Evolutionary conservation across 2,329 filamentous ascomycete genomes (phyloP).

Genomic region (Acrodontium crateriforme): DNA sequence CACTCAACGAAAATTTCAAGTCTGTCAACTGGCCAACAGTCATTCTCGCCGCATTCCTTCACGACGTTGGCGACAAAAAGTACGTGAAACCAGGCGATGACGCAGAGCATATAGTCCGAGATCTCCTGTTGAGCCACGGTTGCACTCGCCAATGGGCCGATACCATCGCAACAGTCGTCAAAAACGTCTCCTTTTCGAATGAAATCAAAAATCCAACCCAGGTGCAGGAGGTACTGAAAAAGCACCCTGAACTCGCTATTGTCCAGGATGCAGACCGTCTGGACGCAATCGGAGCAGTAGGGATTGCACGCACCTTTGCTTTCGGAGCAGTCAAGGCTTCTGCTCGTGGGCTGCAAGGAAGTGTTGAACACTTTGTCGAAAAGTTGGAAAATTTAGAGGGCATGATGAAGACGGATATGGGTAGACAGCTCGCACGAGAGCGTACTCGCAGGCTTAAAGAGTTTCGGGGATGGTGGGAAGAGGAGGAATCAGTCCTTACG

Average conservation of each 20-base stretch:
- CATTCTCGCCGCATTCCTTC: constrained; percentile 42
- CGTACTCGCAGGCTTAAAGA: constrained; percentile 34
- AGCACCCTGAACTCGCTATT: constrained; percentile 61
- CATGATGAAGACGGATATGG: constrained; percentile 46
- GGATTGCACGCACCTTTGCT: constrained; percentile 64
- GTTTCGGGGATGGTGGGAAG: constrained; percentile 42
- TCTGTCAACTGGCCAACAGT: constrained; percentile 16
- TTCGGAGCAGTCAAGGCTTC: constrained; percentile 53
- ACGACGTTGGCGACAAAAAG: constrained; percentile 81
- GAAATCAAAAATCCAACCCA: constrained; percentile 52
- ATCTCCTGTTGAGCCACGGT: constrained; percentile 43
- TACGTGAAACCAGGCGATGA: constrained; percentile 43
- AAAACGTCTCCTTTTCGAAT: constrained; percentile 62
- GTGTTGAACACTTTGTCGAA: constrained; percentile 61
- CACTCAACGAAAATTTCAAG: constrained; percentile 28
- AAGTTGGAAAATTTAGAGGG: constrained; percentile 54
- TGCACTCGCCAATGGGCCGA: constrained; percentile 44
- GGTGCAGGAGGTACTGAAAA: constrained; percentile 47
- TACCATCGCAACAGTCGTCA: constrained; percentile 57
- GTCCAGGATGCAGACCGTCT: constrained; percentile 88
- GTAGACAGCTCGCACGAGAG: constrained; percentile 34
- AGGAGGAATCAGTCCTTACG: too few relatives aligned
- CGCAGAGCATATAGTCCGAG: constrained; percentile 43
- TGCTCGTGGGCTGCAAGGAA: constrained; percentile 43
- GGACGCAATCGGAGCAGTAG: constrained; percentile 81